These are phyloP conservation scores for Termitomyces sp. DNA, from an alignment of 768 basidiomycete species.

Conservation along the genomic window DNA sequence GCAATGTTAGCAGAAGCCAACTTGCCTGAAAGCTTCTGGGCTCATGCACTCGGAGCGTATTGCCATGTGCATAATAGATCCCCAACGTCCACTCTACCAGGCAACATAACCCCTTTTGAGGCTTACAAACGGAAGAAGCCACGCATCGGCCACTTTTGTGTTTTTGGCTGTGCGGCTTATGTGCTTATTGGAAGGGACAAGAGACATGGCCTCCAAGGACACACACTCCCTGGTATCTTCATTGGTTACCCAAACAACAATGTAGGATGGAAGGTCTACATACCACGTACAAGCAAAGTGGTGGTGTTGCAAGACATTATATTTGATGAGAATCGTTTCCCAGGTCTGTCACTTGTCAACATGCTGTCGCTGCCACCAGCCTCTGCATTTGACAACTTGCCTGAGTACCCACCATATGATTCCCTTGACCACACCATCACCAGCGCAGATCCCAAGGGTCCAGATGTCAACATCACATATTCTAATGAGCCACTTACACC, in stretches of 20 bases:
- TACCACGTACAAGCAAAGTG: conserved; percentile 14
- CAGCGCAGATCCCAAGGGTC: no score
- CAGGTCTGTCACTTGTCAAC: neutral
- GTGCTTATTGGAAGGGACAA: conserved; percentile 27
- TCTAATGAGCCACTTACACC: neutral
- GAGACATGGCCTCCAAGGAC: conserved; percentile 16
- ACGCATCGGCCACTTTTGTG: neutral
- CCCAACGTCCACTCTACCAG: neutral
- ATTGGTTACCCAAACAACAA: conserved; percentile 22
- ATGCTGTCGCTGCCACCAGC: neutral
- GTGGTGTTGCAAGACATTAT: neutral
- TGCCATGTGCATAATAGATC: neutral
- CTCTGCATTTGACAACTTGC: neutral
- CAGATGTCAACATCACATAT: no score
- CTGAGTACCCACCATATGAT: no score
- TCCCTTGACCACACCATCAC: neutral
- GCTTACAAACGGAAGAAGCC: neutral
- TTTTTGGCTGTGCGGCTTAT: conserved; percentile 31
- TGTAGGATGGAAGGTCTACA: conserved; percentile 24
- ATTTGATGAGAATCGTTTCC: neutral
- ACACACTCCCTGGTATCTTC: conserved; percentile 22
- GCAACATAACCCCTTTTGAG: neutral
- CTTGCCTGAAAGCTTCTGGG: conserved; percentile 5
- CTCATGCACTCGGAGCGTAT: neutral
- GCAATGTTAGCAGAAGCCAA: conserved; percentile 9